These are phyloP conservation scores for Pouteria glomerata DNA, from an alignment of 148 eudicot genomes.

Conservation along the genomic window DNA sequence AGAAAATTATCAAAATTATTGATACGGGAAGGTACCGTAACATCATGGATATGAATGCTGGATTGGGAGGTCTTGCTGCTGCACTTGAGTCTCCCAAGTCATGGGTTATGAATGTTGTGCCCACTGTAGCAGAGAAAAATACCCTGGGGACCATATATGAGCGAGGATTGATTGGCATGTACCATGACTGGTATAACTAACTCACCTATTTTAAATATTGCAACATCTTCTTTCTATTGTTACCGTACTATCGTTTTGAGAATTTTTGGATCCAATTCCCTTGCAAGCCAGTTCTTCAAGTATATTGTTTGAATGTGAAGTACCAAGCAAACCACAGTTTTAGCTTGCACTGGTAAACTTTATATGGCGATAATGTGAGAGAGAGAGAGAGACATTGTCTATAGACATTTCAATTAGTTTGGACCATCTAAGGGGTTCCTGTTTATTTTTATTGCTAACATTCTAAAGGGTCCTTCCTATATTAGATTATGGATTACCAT, in stretches of 20 bases:
- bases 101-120: constrained; percentile 99
- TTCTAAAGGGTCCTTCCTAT: too few species aligned
- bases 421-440: not conserved
- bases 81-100: constrained; percentile 70
- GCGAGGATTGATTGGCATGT: constrained; percentile 87
- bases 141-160: constrained; percentile 82
- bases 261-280: not conserved
- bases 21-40: constrained; percentile 93
- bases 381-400: too few species aligned
- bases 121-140: constrained; percentile 74
- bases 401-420: too few species aligned
- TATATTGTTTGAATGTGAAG: not conserved
- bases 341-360: not conserved
- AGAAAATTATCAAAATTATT: constrained; percentile 57
- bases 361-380: too few species aligned
- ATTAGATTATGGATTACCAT: not conserved
- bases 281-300: not conserved
- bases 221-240: not conserved
- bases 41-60: constrained; percentile 98
- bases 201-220: not conserved
- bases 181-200: constrained; percentile 76
- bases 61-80: constrained; percentile 93
- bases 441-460: too few species aligned
- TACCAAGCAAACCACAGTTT: not conserved
- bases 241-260: not conserved